Base-by-base conservation (phyloP, 148 eudicot genomes). In the Diospyros lotus region DNA sequence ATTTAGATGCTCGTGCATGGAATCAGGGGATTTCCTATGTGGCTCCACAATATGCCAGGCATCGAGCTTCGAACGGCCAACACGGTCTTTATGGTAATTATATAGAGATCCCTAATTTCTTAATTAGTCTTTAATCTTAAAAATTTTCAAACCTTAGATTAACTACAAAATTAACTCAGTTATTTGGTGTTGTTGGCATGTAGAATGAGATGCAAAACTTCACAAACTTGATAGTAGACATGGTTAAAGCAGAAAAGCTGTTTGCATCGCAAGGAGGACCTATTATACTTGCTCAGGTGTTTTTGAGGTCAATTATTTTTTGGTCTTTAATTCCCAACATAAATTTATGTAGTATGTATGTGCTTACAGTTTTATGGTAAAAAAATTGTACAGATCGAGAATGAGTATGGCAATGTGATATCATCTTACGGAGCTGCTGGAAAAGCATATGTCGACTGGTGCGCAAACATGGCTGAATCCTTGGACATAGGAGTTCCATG, bases 211-310 rank as follows among this genome's bases (percentile, higher is more conserved):
- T 91, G 96, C 79, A 85, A 81, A 87, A 50, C 43, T 89, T 87
- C 69, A 85, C 91, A 18, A 80, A 84, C 14, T 52, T 75, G 79
- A 87, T 89, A 44, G 96, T 91, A 4, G 74, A 87, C 46, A 84
- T 84, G 91, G 69, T 78, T 48, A 91, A 87, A 69, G 39, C 81
- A 53, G 89, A 82, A 68, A 87, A 84, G 2, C 84, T 90, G 42
- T 90, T 85, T 75, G 95, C 91, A 8, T 71, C 92, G 7, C 85
- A 90, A 81, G 94, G 91, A 52, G 94, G 94, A 18, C 86, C 88
- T 3, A 90, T 90, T 63, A 85, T 89, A 4, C 80, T 90, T 14
- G 76, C 94, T 48, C 94, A 90, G 91, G 93, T 89, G 78, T 28
- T 28, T 73, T 45, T 11, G 42, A 38, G 2, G 42, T 41, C 17